Percentiles rank a stretch among this genome's conserved stretches.
Evolutionary conservation across 2,329 filamentous ascomycete species (phyloP).

Genomic region (Sporothrix mexicana): DNA sequence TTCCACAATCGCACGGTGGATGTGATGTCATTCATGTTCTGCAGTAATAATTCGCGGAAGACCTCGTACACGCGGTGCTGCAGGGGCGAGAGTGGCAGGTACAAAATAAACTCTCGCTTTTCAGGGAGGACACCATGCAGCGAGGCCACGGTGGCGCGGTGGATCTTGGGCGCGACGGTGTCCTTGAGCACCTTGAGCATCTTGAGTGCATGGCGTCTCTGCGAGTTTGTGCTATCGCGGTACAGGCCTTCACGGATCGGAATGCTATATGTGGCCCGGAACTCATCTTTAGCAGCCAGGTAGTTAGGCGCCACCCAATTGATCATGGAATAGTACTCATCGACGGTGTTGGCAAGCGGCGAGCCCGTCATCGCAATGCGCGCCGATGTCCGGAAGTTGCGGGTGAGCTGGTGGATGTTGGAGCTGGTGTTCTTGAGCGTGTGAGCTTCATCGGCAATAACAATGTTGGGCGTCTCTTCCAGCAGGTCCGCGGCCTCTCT

Average conservation of each 20-base stretch:
- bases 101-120: constrained; percentile 84
- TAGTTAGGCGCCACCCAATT: constrained; percentile 84
- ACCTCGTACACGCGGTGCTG: constrained; percentile 68
- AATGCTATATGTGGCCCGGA: constrained; percentile 69
- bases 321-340: constrained; percentile 86
- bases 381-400: constrained; percentile 67
- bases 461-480: constrained; percentile 66
- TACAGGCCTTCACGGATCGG: constrained; percentile 77
- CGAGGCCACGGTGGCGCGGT: constrained; percentile 71
- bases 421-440: constrained; percentile 70
- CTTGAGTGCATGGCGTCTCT: constrained; percentile 67
- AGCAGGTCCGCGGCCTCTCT: constrained; percentile 10
- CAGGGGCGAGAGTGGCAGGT: constrained; percentile 68
- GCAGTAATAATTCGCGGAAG: constrained; percentile 42
- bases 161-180: constrained; percentile 77
- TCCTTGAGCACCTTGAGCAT: constrained; percentile 73
- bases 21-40: constrained; percentile 27
- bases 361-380: constrained; percentile 88
- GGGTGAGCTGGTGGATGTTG: constrained; percentile 59
- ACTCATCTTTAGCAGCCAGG: constrained; percentile 71
- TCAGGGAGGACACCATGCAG: constrained; percentile 70
- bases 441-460: constrained; percentile 88
- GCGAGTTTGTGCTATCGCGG: constrained; percentile 60
- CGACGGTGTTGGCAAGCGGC: constrained; percentile 81
- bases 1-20: constrained; percentile 42